phyloP scores from a whole-genome alignment of 371 early-diverging fungal genomes.

The Mucor sp. region DNA sequence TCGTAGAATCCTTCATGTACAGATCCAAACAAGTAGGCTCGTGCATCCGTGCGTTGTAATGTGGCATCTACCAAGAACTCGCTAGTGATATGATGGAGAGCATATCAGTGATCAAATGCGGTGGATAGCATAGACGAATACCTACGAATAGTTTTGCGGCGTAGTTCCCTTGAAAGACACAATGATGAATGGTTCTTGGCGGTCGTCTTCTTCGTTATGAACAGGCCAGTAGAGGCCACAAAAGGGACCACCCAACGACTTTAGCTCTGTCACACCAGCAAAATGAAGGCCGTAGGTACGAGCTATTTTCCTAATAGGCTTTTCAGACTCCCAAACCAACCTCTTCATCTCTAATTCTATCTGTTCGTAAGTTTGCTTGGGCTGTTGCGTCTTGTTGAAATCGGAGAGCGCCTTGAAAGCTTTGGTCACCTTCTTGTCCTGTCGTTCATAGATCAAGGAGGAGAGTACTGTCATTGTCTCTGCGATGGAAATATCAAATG shows the following conservation, averaged over 20 bases:
- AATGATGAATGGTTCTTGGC: constrained; percentile 42
- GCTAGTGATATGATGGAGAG: constrained; percentile 20
- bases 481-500: constrained; percentile 39
- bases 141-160: constrained; percentile 5
- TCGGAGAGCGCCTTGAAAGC: constrained; percentile 18
- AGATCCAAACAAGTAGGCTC: constrained; percentile 39
- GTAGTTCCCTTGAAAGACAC: constrained; percentile 56
- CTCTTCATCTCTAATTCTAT: constrained; percentile 14
- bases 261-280: constrained; percentile 52
- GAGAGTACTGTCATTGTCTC: constrained; percentile 29
- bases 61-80: constrained; percentile 49
- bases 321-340: constrained; percentile 34
- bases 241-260: constrained; percentile 51
- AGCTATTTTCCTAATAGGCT: constrained; percentile 24
- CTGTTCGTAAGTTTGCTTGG: not conserved
- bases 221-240: constrained; percentile 38
- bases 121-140: not conserved
- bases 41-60: constrained; percentile 42
- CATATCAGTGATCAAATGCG: not conserved
- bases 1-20: constrained; percentile 47
- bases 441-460: constrained; percentile 48
- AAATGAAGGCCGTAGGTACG: constrained; percentile 45
- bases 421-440: constrained; percentile 39
- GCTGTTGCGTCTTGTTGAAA: not conserved
- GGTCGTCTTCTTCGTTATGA: not conserved